Evolutionary conservation across 352 stramenopile genomes (phyloP).

Genomic region (Phytophthora podocarpi): DNA sequence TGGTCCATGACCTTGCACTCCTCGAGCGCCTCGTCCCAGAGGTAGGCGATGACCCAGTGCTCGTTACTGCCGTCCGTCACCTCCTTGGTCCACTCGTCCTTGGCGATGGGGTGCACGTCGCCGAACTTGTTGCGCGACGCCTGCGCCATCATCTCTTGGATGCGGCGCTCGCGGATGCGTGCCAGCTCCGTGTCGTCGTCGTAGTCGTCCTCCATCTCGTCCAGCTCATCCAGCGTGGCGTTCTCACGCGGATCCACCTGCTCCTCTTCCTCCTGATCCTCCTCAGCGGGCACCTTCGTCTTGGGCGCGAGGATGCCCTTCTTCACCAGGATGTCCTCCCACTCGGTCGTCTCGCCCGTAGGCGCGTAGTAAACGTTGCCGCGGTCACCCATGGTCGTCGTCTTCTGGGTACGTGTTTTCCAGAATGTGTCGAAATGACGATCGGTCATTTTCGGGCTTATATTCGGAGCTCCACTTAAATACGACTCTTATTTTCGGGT

Average conservation of each 20-base stretch:
- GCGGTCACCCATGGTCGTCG: conserved; percentile 67
- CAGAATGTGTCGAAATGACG: conserved; percentile 9
- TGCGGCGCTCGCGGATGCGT: conserved; percentile 83
- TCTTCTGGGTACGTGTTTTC: conserved; percentile 8
- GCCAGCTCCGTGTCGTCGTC: conserved; percentile 80
- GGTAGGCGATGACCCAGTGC: conserved; percentile 89
- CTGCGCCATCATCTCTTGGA: conserved; percentile 88
- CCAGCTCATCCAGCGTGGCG: conserved; percentile 84
- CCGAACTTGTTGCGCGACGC: conserved; percentile 88
- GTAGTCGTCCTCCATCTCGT: conserved; percentile 90
- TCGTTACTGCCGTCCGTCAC: conserved; percentile 91
- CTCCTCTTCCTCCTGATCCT: conserved; percentile 72
- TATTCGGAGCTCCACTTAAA: no score
- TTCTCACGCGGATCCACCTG: conserved; percentile 76
- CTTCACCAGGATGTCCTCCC: conserved; percentile 91
- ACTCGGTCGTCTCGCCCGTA: conserved; percentile 90
- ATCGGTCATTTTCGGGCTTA: no score
- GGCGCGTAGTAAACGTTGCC: conserved; percentile 87
- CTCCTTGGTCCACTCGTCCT: conserved; percentile 93
- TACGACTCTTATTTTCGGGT: neutral
- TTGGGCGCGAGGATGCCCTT: conserved; percentile 89
- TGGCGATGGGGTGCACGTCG: conserved; percentile 90
- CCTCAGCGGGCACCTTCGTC: conserved; percentile 85
- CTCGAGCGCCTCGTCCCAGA: conserved; percentile 89
- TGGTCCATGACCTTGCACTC: conserved; percentile 93